These are phyloP conservation scores for Pholiota microspora DNA, from an alignment of 768 basidiomycete genomes.

Conservation along the genomic window DNA sequence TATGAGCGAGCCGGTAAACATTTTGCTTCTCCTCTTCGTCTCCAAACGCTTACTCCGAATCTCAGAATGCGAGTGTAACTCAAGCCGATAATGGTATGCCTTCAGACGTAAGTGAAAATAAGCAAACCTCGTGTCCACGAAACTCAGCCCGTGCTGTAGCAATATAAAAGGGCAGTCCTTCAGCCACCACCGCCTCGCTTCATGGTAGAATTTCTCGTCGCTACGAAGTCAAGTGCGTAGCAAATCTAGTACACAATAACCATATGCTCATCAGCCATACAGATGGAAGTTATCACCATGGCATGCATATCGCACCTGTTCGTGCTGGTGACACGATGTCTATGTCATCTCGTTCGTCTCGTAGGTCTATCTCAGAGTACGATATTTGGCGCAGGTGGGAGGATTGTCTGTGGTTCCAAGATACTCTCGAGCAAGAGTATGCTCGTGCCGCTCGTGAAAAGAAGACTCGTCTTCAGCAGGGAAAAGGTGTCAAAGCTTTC, in stretches of 20 bases:
- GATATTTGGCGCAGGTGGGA: constrained; percentile 83
- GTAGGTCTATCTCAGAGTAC: constrained; percentile 47
- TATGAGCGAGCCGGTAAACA: constrained; percentile 4
- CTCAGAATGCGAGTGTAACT: constrained; percentile 7
- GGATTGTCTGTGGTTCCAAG: constrained; percentile 78
- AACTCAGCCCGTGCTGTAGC: constrained; percentile 29
- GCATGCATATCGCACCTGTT: constrained; percentile 57
- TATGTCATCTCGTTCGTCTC: constrained; percentile 35
- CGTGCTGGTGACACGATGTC: constrained; percentile 35
- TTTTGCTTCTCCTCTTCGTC: neutral
- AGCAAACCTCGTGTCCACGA: neutral
- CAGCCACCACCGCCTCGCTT: constrained; percentile 60
- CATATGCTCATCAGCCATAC: constrained; percentile 4
- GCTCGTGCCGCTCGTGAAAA: constrained; percentile 60
- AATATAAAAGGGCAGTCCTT: constrained; percentile 60
- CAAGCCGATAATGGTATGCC: constrained; percentile 14
- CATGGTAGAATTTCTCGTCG: constrained; percentile 53
- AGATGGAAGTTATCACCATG: constrained; percentile 59
- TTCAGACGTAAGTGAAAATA: constrained; percentile 8
- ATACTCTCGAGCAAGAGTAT: constrained; percentile 66
- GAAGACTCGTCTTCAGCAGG: constrained; percentile 61
- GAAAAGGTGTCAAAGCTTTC: constrained; percentile 71
- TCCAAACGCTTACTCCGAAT: neutral
- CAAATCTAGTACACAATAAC: constrained; percentile 2
- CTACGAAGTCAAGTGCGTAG: constrained; percentile 54